Conservation (phyloP, 805 yeast species). For the Barnettozyma vustinii region DNA sequence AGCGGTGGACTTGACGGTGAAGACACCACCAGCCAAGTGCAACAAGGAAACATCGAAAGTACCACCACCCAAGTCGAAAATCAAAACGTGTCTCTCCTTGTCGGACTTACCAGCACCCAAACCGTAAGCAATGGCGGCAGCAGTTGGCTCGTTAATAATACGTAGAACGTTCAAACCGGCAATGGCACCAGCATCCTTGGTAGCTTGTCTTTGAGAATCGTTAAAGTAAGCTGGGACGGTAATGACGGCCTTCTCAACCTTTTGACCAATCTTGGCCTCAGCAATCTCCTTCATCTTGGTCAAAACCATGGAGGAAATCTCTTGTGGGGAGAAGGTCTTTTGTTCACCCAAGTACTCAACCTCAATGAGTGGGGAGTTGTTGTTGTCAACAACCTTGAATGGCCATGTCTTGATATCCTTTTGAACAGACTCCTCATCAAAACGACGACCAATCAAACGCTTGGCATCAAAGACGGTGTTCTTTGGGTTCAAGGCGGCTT, state of each 20-base stretch:
- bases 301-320: constrained; percentile 71
- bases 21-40: constrained; percentile 92
- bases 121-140: constrained; percentile 99
- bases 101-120: constrained; percentile 83
- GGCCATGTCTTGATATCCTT: constrained; percentile 91
- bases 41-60: constrained; percentile 94
- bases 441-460: constrained; percentile 78
- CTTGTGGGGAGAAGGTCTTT: constrained; percentile 69
- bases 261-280: constrained; percentile 68
- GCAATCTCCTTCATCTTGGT: constrained; percentile 81
- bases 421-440: constrained; percentile 71
- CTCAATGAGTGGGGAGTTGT: constrained; percentile 63
- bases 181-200: constrained; percentile 79
- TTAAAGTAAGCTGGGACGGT: constrained; percentile 79
- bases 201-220: constrained; percentile 78
- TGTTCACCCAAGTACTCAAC: constrained; percentile 66
- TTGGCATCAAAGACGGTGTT: constrained; percentile 81
- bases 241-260: constrained; percentile 69
- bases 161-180: constrained; percentile 74
- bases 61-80: constrained; percentile 98
- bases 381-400: constrained; percentile 61
- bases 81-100: constrained; percentile 81
- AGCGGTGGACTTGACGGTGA: constrained; percentile 96
- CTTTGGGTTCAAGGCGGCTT: constrained; percentile 73
- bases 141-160: constrained; percentile 82